Conservation (phyloP, 1,284 basidiomycete genomes). For the Leccinum subrobustum region DNA sequence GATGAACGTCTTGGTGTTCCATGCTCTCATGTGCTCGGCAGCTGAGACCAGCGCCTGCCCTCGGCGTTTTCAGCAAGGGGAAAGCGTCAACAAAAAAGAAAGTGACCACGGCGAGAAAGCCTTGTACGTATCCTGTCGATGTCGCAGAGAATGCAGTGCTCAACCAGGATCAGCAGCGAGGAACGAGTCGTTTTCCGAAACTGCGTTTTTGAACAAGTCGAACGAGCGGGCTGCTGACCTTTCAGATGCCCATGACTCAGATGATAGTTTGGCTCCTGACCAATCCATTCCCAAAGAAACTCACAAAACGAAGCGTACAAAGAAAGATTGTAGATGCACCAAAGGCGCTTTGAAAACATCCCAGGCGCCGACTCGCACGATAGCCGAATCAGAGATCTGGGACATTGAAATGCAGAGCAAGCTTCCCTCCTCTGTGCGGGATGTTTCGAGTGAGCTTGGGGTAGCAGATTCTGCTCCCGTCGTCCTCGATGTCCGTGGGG, state of each 20-base stretch:
- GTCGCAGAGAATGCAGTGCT: constrained; percentile 1
- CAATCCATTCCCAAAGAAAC: background rate
- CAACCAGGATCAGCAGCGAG: constrained; percentile 15
- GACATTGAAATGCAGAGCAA: constrained; percentile 56
- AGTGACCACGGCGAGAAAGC: constrained; percentile 15
- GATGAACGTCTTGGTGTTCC: background rate
- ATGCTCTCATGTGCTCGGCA: constrained; percentile 26
- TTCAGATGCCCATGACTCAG: constrained; percentile 7
- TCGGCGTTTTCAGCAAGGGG: constrained; percentile 72
- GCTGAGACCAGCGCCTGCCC: constrained; percentile 41
- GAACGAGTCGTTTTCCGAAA: constrained; percentile 48
- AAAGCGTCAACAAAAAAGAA: constrained; percentile 56
- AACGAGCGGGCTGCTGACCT: constrained; percentile 6
- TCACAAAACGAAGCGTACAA: constrained; percentile 4
- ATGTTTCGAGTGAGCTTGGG: constrained; percentile 13
- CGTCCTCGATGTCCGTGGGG: constrained; percentile 21
- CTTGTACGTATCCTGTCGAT: constrained; percentile 12
- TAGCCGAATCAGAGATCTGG: constrained; percentile 56
- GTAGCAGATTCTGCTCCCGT: constrained; percentile 15
- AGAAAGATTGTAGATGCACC: background rate
- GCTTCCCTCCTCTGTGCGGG: constrained; percentile 22
- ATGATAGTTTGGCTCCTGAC: constrained; percentile 3
- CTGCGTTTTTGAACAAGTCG: constrained; percentile 44
- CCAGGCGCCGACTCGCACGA: background rate
- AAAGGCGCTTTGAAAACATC: background rate